phyloP scores from a whole-genome alignment of 164 flowering plant species.

The Euptelea pleiosperma region DNA sequence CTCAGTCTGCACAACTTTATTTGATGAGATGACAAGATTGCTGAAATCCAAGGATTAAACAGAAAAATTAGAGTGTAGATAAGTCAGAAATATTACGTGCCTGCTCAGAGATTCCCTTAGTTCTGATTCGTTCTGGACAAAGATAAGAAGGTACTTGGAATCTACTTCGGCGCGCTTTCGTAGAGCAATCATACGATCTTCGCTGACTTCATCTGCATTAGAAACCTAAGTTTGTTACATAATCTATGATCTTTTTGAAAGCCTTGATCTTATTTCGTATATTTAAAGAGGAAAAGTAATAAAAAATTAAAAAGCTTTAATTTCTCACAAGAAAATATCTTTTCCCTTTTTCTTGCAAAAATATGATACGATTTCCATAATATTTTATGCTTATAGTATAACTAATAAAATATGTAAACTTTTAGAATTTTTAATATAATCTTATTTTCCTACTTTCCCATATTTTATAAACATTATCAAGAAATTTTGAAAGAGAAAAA shows the following conservation, averaged over 20 bases:
- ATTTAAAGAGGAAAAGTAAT: no score
- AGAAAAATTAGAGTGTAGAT: not conserved
- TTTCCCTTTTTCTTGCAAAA: no score
- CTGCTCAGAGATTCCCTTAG: slow-evolving; percentile 63
- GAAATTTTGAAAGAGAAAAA: no score
- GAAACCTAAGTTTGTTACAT: slow-evolving; percentile 10
- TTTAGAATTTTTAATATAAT: no score
- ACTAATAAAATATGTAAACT: no score
- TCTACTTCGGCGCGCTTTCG: slow-evolving; percentile 94
- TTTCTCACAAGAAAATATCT: no score
- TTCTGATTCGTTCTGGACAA: slow-evolving; percentile 45
- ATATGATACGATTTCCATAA: no score
- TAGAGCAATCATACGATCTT: slow-evolving; percentile 80
- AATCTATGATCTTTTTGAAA: not conserved
- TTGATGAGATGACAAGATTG: slow-evolving; percentile 7
- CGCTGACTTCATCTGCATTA: slow-evolving; percentile 70
- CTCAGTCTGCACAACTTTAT: slow-evolving; percentile 54
- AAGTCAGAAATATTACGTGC: slow-evolving; percentile 28
- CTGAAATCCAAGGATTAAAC: not conserved
- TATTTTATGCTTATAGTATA: no score
- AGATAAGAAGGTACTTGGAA: slow-evolving; percentile 52
- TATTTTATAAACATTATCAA: no score
- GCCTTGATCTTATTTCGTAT: no score
- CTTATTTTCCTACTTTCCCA: no score
- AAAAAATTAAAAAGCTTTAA: not conserved